phyloP scores from a whole-genome alignment of 805 yeast species.

The Priceomyces castillae region DNA sequence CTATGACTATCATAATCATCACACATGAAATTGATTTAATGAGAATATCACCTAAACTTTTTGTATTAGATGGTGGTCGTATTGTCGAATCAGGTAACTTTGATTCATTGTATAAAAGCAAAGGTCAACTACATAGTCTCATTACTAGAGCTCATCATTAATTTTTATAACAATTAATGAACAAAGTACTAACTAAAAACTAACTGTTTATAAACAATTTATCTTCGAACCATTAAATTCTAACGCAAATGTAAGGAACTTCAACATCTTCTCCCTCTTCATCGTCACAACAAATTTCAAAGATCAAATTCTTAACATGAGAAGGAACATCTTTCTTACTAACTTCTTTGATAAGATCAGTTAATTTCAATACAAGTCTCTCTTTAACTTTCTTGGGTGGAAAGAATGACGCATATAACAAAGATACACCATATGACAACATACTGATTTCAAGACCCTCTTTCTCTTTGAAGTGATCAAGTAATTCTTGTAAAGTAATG shows the following conservation, averaged over 20 bases:
- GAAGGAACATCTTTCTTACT: slow-evolving; percentile 77
- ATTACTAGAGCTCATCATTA: not conserved
- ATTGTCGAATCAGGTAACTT: slow-evolving; percentile 46
- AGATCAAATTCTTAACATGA: slow-evolving; percentile 72
- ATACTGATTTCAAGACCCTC: slow-evolving; percentile 87
- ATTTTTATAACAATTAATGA: not conserved
- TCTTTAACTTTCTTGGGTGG: slow-evolving; percentile 88
- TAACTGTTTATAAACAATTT: too few relatives aligned
- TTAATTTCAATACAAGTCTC: slow-evolving; percentile 62
- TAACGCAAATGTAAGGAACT: slow-evolving; percentile 79
- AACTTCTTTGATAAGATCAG: slow-evolving; percentile 77
- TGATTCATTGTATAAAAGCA: slow-evolving; percentile 16
- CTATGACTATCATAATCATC: slow-evolving; percentile 52
- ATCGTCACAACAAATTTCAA: slow-evolving; percentile 93
- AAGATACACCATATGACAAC: slow-evolving; percentile 87
- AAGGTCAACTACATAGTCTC: slow-evolving; percentile 25
- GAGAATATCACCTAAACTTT: slow-evolving; percentile 50
- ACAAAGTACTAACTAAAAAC: too few relatives aligned
- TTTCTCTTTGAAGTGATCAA: slow-evolving; percentile 71
- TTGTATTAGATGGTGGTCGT: slow-evolving; percentile 49
- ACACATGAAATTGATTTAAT: slow-evolving; percentile 75
- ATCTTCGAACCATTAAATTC: slow-evolving; percentile 19
- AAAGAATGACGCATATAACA: slow-evolving; percentile 89
- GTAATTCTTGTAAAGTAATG: slow-evolving; percentile 67
- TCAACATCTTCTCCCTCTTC: slow-evolving; percentile 92